Percentiles rank a stretch among this genome's conserved stretches.
Evolutionary conservation across 2,329 filamentous ascomycete species (phyloP).

Genomic region (Didymella glomerata): DNA sequence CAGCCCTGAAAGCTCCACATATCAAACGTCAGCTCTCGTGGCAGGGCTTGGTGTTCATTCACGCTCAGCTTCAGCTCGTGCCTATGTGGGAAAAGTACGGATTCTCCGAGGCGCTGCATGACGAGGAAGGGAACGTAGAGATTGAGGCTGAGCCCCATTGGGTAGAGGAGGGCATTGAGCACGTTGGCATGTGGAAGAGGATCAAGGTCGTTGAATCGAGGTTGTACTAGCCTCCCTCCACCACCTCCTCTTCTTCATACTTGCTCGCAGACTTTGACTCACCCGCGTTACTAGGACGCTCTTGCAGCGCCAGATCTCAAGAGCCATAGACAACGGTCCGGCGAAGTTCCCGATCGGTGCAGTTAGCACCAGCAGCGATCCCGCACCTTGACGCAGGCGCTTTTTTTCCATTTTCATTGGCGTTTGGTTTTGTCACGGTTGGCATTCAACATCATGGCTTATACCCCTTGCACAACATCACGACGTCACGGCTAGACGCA

Average conservation of each 20-base stretch:
- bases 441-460: conserved; percentile 10
- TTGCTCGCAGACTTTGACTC: not conserved
- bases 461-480: conserved; percentile 14
- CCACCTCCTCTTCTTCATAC: not conserved
- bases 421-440: conserved; percentile 4
- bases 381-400: not conserved
- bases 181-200: conserved; percentile 82
- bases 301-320: conserved; percentile 10
- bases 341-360: conserved; percentile 9
- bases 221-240: conserved; percentile 23
- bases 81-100: conserved; percentile 74
- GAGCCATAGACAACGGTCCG: conserved; percentile 9
- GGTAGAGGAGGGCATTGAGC: conserved; percentile 83
- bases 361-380: not conserved
- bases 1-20: conserved; percentile 55
- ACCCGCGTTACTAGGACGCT: not conserved
- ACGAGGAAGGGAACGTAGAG: conserved; percentile 53
- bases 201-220: conserved; percentile 47
- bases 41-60: conserved; percentile 78
- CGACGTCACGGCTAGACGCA: conserved; percentile 12
- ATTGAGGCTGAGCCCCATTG: conserved; percentile 59
- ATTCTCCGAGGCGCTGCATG: conserved; percentile 78
- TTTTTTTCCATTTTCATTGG: not conserved
- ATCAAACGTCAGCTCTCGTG: conserved; percentile 61
- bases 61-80: conserved; percentile 76